These are phyloP conservation scores for Silene vulgaris DNA, from an alignment of 179 eudicot species.

Conservation along the genomic window DNA sequence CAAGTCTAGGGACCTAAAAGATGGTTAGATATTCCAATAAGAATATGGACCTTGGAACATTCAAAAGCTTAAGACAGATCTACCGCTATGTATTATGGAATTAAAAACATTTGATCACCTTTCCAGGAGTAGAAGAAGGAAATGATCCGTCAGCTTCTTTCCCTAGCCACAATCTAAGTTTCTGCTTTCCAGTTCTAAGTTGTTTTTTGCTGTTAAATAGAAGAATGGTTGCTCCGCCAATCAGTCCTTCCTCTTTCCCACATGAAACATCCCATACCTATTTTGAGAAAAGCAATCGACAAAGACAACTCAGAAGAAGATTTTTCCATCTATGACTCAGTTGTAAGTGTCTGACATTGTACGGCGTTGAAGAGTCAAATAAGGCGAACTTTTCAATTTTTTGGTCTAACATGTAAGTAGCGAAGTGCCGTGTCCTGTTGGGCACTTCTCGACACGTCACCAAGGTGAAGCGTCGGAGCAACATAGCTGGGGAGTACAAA, in stretches of 20 bases:
- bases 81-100: background rate
- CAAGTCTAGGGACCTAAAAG: constrained; percentile 87
- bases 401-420: too few relatives aligned
- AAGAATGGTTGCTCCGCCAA: constrained; percentile 94
- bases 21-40: constrained; percentile 9
- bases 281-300: constrained; percentile 14
- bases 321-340: too few relatives aligned
- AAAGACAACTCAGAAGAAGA: constrained; percentile 10
- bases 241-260: constrained; percentile 70
- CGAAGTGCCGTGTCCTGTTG: too few relatives aligned
- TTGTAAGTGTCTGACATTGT: too few relatives aligned
- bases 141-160: constrained; percentile 90
- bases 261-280: constrained; percentile 97
- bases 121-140: constrained; percentile 84
- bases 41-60: constrained; percentile 9
- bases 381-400: too few relatives aligned
- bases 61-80: background rate
- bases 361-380: too few relatives aligned
- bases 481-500: background rate
- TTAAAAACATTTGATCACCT: constrained; percentile 39
- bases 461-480: background rate
- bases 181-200: constrained; percentile 91
- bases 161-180: constrained; percentile 82
- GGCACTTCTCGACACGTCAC: too few relatives aligned
- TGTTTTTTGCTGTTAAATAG: constrained; percentile 91